Conservation (phyloP, 371 early-diverging fungal genomes). For the Lichtheimia ornata region DNA sequence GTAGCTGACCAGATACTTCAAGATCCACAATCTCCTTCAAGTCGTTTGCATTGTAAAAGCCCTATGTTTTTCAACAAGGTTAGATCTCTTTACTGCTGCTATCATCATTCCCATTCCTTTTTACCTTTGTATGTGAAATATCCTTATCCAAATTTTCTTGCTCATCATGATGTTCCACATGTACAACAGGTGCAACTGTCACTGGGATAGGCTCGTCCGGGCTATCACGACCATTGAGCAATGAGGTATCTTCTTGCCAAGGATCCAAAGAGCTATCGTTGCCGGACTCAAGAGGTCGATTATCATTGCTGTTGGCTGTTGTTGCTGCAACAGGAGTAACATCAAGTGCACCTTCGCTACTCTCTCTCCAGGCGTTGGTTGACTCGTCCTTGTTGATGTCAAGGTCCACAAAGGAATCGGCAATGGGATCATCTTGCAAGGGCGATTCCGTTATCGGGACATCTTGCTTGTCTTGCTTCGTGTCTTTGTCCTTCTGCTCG, state of each 20-base stretch:
- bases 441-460: neutral
- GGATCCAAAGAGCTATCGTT: neutral
- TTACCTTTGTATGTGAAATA: constrained; percentile 35
- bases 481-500: neutral
- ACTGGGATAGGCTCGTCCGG: constrained; percentile 15
- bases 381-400: constrained; percentile 3
- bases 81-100: neutral
- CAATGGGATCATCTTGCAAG: no score
- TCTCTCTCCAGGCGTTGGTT: neutral
- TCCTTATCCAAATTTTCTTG: constrained; percentile 13
- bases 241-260: constrained; percentile 19
- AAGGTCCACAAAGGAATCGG: neutral
- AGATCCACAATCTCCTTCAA: constrained; percentile 39
- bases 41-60: constrained; percentile 43
- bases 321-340: constrained; percentile 1
- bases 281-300: neutral
- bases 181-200: constrained; percentile 9
- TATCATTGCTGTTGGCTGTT: neutral
- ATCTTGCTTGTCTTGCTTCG: neutral
- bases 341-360: neutral
- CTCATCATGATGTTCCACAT: neutral
- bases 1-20: constrained; percentile 54
- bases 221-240: constrained; percentile 21
- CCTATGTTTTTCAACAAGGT: constrained; percentile 19
- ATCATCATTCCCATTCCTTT: neutral